Base-by-base conservation (phyloP, 2,329 filamentous ascomycete species). In the Fusarium bulbicola region DNA sequence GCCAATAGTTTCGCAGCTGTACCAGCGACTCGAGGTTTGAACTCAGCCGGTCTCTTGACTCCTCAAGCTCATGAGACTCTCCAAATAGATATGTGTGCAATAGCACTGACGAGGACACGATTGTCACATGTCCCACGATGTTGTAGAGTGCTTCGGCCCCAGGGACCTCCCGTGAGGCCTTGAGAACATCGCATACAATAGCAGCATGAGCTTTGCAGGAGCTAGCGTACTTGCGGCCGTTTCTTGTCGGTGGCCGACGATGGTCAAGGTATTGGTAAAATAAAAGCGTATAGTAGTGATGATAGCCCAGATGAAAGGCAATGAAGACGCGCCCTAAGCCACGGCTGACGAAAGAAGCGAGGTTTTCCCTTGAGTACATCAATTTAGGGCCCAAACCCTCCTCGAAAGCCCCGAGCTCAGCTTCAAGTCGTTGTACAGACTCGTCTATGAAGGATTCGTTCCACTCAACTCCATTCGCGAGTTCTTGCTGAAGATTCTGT, bases 191-290 rank as follows among this genome's bases (percentile, higher is more conserved):
- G 56, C 78, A 79, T n/a, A 79, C 74, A 5, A 70, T 72, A 2
- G 73, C 74, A 1, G 80, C 80, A 68, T 81, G 77, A 0, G 54
- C 30, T 59, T 81, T 81, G 65, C 80, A 82, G 1, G 73, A 70
- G 13, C 75, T 63, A 5, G 79, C 78, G 20, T 80, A 82, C n/a
- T 72, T 75, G 15, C 68, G 77, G 11, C 77, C 75, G 43, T 80
- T 81, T 15, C 46, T 63, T 2, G 77, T 80, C 0, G 70, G 59
- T 3, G 78, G 76, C 16, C 79, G 75, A 2, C 78, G 74, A 20
- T 77, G 77, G 40, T 82, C 80, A 7, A 82, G 74, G 43, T 81
- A 81, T 28, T 79, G 78, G 63, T 81, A 82, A 36, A 78, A 82
- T 0, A 82, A 66, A 1, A 82, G 66, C 13, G 79, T 82, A 12